These are phyloP conservation scores for Cryoendolithus antarcticus DNA, from an alignment of 2,329 filamentous ascomycete genomes.

Conservation along the genomic window DNA sequence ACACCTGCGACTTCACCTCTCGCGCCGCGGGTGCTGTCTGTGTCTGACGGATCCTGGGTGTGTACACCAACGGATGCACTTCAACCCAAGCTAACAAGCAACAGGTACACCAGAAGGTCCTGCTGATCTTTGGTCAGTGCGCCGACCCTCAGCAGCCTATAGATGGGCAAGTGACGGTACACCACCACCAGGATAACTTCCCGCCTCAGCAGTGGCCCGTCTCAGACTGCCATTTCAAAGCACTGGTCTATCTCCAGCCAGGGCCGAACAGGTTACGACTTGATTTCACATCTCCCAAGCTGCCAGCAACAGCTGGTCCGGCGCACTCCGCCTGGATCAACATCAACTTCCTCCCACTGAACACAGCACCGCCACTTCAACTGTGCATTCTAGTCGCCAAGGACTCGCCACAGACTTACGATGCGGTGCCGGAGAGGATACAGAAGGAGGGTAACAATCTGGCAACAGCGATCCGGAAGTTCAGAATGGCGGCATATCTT, in stretches of 20 bases:
- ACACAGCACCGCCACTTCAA: constrained; percentile 70
- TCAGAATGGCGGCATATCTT: constrained; percentile 85
- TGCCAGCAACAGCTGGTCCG: constrained; percentile 56
- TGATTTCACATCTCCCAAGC: constrained; percentile 71
- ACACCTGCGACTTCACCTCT: constrained; percentile 52
- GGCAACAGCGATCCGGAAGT: constrained; percentile 73
- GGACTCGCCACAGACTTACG: constrained; percentile 77
- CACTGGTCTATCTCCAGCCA: constrained; percentile 76
- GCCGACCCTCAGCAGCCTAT: constrained; percentile 59
- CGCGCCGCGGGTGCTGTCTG: constrained; percentile 66
- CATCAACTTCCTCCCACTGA: constrained; percentile 74
- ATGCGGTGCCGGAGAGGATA: constrained; percentile 62
- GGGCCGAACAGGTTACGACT: constrained; percentile 81
- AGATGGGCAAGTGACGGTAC: constrained; percentile 69
- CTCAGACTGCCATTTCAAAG: constrained; percentile 80
- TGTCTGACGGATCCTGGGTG: constrained; percentile 78
- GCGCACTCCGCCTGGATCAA: constrained; percentile 70
- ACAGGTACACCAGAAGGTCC: constrained; percentile 81
- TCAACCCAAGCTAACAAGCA: constrained; percentile 6
- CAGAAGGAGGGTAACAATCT: constrained; percentile 73
- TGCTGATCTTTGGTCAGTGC: constrained; percentile 70
- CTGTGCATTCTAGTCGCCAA: constrained; percentile 77
- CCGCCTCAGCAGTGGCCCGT: constrained; percentile 80
- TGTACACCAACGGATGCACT: constrained; percentile 3
- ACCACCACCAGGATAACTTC: constrained; percentile 73